Conservation (phyloP, 106 monocot genomes). For the Alisma plantagoaquatica region DNA sequence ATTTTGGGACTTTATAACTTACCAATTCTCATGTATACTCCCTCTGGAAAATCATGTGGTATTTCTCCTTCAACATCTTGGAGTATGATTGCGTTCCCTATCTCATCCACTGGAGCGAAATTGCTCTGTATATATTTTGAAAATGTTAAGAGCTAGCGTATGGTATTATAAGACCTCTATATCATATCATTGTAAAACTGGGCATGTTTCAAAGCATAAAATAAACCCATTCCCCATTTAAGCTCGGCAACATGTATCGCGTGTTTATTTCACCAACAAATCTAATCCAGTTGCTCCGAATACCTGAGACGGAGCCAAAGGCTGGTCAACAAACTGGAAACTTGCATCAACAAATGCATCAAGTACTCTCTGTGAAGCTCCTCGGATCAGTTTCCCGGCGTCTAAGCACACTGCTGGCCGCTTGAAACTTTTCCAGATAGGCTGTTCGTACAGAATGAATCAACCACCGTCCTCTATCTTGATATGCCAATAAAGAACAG, state of each 20-base stretch:
- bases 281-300: slow-evolving; percentile 8
- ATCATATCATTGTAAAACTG: too few relatives aligned
- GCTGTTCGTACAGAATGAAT: too few relatives aligned
- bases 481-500: too few relatives aligned
- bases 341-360: slow-evolving; percentile 22
- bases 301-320: slow-evolving; percentile 18
- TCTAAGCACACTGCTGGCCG: too few relatives aligned
- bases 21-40: slow-evolving; percentile 60
- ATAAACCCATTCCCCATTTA: too few relatives aligned
- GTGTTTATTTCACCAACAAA: background rate
- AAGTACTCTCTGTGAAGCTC: slow-evolving; percentile 10
- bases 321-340: slow-evolving; percentile 20
- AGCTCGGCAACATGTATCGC: too few relatives aligned
- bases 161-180: too few relatives aligned
- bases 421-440: too few relatives aligned
- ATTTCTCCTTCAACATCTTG: slow-evolving; percentile 32
- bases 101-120: slow-evolving; percentile 39
- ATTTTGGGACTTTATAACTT: too few relatives aligned
- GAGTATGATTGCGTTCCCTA: slow-evolving; percentile 12
- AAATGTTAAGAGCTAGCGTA: too few relatives aligned
- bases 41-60: slow-evolving; percentile 43
- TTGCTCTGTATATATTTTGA: slow-evolving; percentile 29
- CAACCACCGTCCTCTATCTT: too few relatives aligned
- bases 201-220: too few relatives aligned
- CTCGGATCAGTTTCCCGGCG: slow-evolving; percentile 1